Evolutionary conservation across 2,329 filamentous ascomycete genomes (phyloP).

Genomic region (Stylonectria norvegica): DNA sequence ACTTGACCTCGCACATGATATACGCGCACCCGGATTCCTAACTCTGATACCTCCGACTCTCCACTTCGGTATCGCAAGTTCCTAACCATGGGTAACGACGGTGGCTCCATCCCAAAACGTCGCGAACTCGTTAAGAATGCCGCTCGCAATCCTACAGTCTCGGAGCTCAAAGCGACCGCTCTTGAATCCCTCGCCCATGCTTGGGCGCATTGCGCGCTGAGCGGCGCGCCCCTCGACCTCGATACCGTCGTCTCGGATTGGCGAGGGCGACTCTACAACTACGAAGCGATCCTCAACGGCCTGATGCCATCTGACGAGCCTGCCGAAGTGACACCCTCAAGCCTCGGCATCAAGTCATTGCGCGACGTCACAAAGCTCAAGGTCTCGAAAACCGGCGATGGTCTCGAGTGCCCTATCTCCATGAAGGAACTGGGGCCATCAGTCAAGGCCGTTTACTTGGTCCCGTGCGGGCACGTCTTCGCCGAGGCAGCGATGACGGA

Average conservation of each 20-base stretch:
- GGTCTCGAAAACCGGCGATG: constrained; percentile 54
- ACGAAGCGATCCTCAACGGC: constrained; percentile 75
- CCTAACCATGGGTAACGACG: constrained; percentile 88
- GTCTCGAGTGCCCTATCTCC: constrained; percentile 82
- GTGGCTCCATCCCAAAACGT: constrained; percentile 91
- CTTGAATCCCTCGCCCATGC: constrained; percentile 81
- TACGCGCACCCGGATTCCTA: neutral
- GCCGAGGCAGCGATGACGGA: constrained; percentile 81
- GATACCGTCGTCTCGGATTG: constrained; percentile 80
- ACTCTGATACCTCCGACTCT: neutral
- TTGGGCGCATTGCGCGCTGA: constrained; percentile 88
- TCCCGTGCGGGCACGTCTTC: constrained; percentile 95
- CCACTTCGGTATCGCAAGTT: too few species aligned
- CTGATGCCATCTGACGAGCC: constrained; percentile 60
- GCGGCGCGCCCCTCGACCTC: constrained; percentile 65
- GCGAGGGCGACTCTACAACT: constrained; percentile 85
- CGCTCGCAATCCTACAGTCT: constrained; percentile 74
- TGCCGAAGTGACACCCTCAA: constrained; percentile 41
- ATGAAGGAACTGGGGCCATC: constrained; percentile 78
- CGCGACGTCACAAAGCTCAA: constrained; percentile 85
- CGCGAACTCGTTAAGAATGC: constrained; percentile 95
- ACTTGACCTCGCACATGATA: neutral
- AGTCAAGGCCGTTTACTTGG: constrained; percentile 80
- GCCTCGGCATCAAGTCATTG: constrained; percentile 68
- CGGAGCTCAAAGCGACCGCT: constrained; percentile 83